Base-by-base conservation (phyloP, 352 stramenopile genomes). In the Poterioochromonas sp. region DNA sequence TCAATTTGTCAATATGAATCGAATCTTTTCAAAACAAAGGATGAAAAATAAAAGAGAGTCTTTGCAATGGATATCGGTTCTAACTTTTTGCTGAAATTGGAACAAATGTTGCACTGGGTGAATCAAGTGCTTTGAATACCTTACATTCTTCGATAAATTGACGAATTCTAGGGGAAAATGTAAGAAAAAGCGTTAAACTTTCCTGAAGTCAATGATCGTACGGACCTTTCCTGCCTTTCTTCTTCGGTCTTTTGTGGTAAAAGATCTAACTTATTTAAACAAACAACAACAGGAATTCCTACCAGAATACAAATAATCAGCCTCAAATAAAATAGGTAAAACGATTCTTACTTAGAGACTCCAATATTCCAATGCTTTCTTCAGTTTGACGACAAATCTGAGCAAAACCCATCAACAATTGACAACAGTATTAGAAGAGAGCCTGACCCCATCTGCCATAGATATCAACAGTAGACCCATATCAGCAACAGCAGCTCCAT, bases 181-280 rank as follows among this genome's bases (percentile, higher is more conserved):
- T 51, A 62, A n/a, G 5, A 29, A 0, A 83, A 86, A 26, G 91
- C 76, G 63, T 0, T 29, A 73, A 26, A 76, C 43, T 26, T 29
- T 22, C 20, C 53, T 43, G 26, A 12, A 39, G 41, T 91, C 85
- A n/a, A 89, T 73, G 32, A 83, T 37, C 62, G 35, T 3, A 60
- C 77, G 32, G 34, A 81, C 68, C 92, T 15, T 22, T 40, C 77
- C 32, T 3, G 79, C 0, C 71, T 84, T 0, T 63, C 71, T 18
- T 82, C 80, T n/a, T 78, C 71, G 29, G 91, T 81, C 35, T 87
- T 82, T 39, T 86, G 79, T 3, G 79, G 71, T 0, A 83, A 79
- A 41, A 92, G 73, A 77, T 95, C 90, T n/a, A 94, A 80, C 80
- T 95, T 95, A 81, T 93, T 95, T 65, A 95, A 85, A 63, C 86